Evolutionary conservation across 768 basidiomycete genomes (phyloP), one percentile per base, ranked within the genome.

Genomic region (Hydnomerulius pinastri): DNA sequence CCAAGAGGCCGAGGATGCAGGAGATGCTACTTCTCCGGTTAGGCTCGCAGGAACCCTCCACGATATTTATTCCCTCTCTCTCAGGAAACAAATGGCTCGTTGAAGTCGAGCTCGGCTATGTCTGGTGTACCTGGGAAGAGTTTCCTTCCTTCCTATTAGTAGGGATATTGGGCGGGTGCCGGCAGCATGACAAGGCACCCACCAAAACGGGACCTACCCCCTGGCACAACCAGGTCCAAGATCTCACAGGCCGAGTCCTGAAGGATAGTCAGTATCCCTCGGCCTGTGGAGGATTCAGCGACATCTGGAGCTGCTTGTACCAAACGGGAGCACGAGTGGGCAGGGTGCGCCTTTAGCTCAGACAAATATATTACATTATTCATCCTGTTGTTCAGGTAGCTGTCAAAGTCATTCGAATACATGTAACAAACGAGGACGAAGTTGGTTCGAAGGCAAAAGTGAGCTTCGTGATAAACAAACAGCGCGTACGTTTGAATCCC

Each of bases 211-310:
- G 35, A 4, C 2, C 0, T 38, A 30, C 28, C 6, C 12, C 3
- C n/a, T 38, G 24, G 8, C 12, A 7, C 38, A 49, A 24, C 39
- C 4, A 29, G 39, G 45, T 12, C n/a, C 17, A 12, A 49, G 8
- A 32, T 44, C 60, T 66, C 51, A 66, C 67, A 2, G 8, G 50
- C 1, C 40, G 21, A 23, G 38, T 66, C 41, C 25, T 17, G 44
- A 64, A 11, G 38, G 50, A 21, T 6, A 8, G 54, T 17, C 30
- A 40, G 11, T 60, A 66, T 48, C 67, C 67, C 25, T 50, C 25
- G 0, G 67, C 65, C 0, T 51, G 58, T 32, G 65, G 65, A 1
- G 67, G 65, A 20, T 67, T 69, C 53, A 69, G 65, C 15, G 65
- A 66, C 3, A 37, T 66, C 45, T 66, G 67, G 65, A 30, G 46